A percentile compares a stretch with the other conserved stretches of the same genome.
Evolutionary conservation across 2,329 filamentous ascomycete species (phyloP).

Genomic region (Talaromyces sp.): DNA sequence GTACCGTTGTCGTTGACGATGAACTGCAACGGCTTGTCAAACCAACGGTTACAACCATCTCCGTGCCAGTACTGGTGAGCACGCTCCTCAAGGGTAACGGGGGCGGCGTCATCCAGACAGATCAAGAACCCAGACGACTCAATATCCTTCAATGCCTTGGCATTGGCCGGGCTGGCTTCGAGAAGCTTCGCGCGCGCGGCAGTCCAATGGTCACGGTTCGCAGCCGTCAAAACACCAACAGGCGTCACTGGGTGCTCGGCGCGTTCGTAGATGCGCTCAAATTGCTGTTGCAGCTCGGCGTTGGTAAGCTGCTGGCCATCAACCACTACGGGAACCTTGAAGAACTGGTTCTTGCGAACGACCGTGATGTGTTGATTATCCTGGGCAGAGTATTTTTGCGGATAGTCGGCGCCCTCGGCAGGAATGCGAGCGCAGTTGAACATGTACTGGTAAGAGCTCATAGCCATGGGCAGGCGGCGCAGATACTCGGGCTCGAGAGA

Average conservation of each 20-base stretch:
- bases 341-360: constrained; percentile 95
- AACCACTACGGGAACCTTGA: constrained; percentile 80
- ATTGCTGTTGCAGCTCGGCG: constrained; percentile 84
- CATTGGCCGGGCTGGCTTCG: constrained; percentile 72
- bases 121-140: constrained; percentile 87
- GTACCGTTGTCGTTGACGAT: constrained; percentile 98
- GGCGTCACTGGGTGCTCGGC: constrained; percentile 64
- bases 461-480: constrained; percentile 94
- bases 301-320: constrained; percentile 81
- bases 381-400: constrained; percentile 69
- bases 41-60: constrained; percentile 93
- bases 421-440: constrained; percentile 91
- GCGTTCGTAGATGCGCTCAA: constrained; percentile 74
- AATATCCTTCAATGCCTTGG: constrained; percentile 69
- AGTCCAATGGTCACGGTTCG: constrained; percentile 91
- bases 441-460: constrained; percentile 99
- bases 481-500: constrained; percentile 96
- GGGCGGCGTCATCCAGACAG: constrained; percentile 86
- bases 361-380: constrained; percentile 83
- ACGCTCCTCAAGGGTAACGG: constrained; percentile 91
- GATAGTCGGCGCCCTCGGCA: constrained; percentile 73
- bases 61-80: constrained; percentile 98
- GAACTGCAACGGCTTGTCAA: constrained; percentile 96
- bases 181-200: constrained; percentile 74
- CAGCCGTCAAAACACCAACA: constrained; percentile 78